Conservation (phyloP, 345 rosid species). For the Chamaenerion angustifolium region DNA sequence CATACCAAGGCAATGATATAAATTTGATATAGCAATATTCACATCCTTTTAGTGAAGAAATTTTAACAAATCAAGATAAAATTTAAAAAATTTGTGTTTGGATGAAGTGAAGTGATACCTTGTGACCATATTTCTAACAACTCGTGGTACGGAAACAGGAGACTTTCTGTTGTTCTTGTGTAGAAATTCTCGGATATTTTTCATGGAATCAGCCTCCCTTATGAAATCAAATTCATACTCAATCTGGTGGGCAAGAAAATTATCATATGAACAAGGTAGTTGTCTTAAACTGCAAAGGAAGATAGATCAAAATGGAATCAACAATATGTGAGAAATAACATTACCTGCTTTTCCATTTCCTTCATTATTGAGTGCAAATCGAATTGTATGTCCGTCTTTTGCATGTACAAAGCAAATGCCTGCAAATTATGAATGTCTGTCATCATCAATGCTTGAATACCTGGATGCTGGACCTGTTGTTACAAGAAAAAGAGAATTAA, state of each 20-base stretch:
- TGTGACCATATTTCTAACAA: slow-evolving; percentile 46
- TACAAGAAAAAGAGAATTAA: slow-evolving; percentile 9
- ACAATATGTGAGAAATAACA: too few species aligned
- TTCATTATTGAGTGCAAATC: slow-evolving; percentile 66
- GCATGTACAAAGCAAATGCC: slow-evolving; percentile 85
- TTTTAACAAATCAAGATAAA: too few species aligned
- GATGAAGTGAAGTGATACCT: slow-evolving; percentile 26
- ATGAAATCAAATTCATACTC: slow-evolving; percentile 87
- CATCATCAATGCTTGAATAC: slow-evolving; percentile 80
- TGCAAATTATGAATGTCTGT: slow-evolving; percentile 84
- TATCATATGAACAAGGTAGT: slow-evolving; percentile 3
- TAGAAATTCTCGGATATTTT: slow-evolving; percentile 55
- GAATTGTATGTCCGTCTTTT: slow-evolving; percentile 77
- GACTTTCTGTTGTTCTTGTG: slow-evolving; percentile 56
- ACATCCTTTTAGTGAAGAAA: too few species aligned
- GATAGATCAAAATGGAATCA: background rate
- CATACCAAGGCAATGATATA: background rate
- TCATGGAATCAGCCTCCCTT: slow-evolving; percentile 83
- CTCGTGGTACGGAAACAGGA: slow-evolving; percentile 74
- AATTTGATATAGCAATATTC: too few species aligned
- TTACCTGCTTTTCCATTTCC: slow-evolving; percentile 95
- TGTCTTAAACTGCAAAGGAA: too few species aligned
- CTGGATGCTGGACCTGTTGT: slow-evolving; percentile 87
- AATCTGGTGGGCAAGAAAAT: slow-evolving; percentile 32
- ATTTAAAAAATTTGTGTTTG: background rate